These are phyloP conservation scores for Lactifluus subvellereus DNA, from an alignment of 768 basidiomycete genomes.

Conservation along the genomic window DNA sequence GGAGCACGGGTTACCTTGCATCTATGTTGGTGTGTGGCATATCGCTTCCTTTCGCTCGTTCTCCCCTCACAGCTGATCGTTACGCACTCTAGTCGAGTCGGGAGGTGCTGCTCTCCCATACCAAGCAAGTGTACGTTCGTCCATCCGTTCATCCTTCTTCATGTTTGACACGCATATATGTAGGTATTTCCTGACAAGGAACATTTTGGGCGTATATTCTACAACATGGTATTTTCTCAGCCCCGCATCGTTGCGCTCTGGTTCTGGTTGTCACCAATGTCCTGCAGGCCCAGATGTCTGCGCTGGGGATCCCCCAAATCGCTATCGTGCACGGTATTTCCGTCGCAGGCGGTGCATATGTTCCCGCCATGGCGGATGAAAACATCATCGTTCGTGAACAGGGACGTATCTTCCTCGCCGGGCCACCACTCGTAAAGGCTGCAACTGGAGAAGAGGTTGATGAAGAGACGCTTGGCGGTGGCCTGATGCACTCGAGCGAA, in stretches of 20 bases:
- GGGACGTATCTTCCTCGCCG: conserved; percentile 90
- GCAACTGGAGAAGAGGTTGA: conserved; percentile 92
- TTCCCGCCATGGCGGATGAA: conserved; percentile 95
- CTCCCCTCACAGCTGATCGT: background rate
- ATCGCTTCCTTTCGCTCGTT: conserved; percentile 13
- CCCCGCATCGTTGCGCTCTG: background rate
- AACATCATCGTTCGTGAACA: conserved; percentile 88
- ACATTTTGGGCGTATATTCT: conserved; percentile 95
- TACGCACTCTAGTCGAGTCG: conserved; percentile 63
- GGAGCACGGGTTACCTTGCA: conserved; percentile 83
- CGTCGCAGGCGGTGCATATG: conserved; percentile 91
- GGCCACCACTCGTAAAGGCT: conserved; percentile 90
- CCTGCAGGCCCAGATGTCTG: conserved; percentile 83
- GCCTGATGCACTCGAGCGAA: conserved; percentile 85
- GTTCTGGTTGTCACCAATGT: too few relatives aligned
- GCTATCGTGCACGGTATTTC: conserved; percentile 92
- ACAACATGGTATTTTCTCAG: conserved; percentile 73
- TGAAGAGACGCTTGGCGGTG: conserved; percentile 87
- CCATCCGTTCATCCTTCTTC: background rate
- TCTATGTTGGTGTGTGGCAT: conserved; percentile 72
- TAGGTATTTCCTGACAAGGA: conserved; percentile 90
- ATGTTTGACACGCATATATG: background rate
- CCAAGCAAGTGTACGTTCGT: conserved; percentile 67
- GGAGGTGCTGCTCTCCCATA: conserved; percentile 90
- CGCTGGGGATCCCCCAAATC: conserved; percentile 85